Evolutionary conservation across 495 filamentous ascomycete species (phyloP), one percentile per base, ranked within the genome.

Genomic region (Aspergillus mulundensis): DNA sequence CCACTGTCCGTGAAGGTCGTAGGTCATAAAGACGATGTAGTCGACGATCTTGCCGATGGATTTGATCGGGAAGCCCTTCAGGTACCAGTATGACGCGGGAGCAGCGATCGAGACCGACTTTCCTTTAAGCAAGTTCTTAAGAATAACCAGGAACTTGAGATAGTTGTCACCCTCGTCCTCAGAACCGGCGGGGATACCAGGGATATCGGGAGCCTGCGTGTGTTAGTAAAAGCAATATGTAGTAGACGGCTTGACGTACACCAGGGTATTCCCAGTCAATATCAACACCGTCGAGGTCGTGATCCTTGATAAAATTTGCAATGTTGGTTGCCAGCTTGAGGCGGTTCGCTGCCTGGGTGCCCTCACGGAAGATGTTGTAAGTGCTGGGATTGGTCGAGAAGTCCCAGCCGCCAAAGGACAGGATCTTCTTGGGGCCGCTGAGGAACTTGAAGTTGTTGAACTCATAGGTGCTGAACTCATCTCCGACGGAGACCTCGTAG

Each of bases 61-160:
- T 7, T 64, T 42, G 16, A 82, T 25, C 52, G 82, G 70, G 53
- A 82, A 84, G 10, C 63, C 45, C 18, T 70, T 65, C 3, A 84
- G 51, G 50, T 84, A 84, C 77, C 77, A 82, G 56, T 77, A 81
- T 1, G 66, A 71, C 0, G 68, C 43, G 0, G 68, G 66, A 3
- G 57, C 54, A 3, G 68, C 54, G 28, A 66, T 62, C 6, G 62
- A 56, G 2, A 67, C 2, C 43, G 32, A 36, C 12, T 36, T 36
- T 10, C 12, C 32, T 36, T 36, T 36, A 2, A 36, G 42, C 0
- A 66, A 38, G 3, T 25, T 4, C 6, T 43, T 36, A 5, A 46
- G 44, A 4, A 68, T 7, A 1, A 36, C 15, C 12, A 73, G 51
- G 53, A 73, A 70, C 0, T 8, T 44, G 10, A 57, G 39, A 39